Conservation (phyloP, 1,139 yeast species). For the Yamadazyma friedrichii region DNA sequence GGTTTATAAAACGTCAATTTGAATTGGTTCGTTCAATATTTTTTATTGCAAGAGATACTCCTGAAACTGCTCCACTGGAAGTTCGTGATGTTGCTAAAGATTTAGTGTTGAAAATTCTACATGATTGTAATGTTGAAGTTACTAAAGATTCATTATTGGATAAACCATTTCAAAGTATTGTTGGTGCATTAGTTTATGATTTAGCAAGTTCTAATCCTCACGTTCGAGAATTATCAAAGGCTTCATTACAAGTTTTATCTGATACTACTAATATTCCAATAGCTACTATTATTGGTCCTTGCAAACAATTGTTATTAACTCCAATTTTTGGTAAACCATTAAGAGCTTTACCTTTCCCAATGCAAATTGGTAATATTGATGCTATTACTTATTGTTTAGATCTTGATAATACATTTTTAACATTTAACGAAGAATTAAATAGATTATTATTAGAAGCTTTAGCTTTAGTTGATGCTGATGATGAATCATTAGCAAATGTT, state of each 20-base stretch:
- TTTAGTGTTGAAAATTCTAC: constrained; percentile 61
- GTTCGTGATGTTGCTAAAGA: constrained; percentile 72
- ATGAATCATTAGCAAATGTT: constrained; percentile 86
- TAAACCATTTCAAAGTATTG: constrained; percentile 78
- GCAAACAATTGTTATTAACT: constrained; percentile 75
- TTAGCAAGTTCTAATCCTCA: constrained; percentile 82
- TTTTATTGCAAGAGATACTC: constrained; percentile 88
- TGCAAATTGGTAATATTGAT: constrained; percentile 98
- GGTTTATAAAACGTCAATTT: constrained; percentile 76
- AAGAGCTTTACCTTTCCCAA: constrained; percentile 94
- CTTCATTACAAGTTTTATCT: constrained; percentile 65
- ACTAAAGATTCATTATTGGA: constrained; percentile 60
- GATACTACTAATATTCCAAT: constrained; percentile 69
- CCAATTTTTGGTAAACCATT: constrained; percentile 97
- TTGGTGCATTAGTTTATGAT: constrained; percentile 87
- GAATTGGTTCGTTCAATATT: constrained; percentile 85
- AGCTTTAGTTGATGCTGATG: constrained; percentile 96
- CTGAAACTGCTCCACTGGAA: constrained; percentile 80
- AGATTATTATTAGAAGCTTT: constrained; percentile 85
- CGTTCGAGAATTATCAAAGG: constrained; percentile 81
- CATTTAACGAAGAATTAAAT: constrained; percentile 84
- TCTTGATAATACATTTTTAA: constrained; percentile 75
- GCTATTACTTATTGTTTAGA: constrained; percentile 89
- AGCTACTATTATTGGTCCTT: constrained; percentile 75
- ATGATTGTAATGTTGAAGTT: constrained; percentile 60